These are phyloP conservation scores for Raffaelea albimanens DNA, from an alignment of 2,329 filamentous ascomycete species.

Conservation along the genomic window DNA sequence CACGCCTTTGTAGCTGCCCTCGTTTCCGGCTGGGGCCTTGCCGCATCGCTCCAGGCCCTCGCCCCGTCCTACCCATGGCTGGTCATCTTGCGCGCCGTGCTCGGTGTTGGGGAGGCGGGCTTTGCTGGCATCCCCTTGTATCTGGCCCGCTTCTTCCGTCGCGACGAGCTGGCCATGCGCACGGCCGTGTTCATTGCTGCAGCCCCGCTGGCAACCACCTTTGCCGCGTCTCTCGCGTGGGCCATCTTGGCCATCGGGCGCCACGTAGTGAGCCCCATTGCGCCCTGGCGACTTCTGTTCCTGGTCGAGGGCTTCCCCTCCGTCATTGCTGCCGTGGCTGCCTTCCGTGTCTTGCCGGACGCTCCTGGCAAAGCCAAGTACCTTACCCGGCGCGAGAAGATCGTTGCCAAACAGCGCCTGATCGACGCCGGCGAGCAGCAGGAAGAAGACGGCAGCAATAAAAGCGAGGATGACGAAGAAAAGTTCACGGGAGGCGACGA, in stretches of 20 bases:
- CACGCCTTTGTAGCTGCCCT: conserved; percentile 50
- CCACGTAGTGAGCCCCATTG: conserved; percentile 43
- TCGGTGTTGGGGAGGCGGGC: conserved; percentile 57
- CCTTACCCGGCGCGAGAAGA: conserved; percentile 53
- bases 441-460: conserved; percentile 28
- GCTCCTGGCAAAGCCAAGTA: conserved; percentile 57
- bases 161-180: conserved; percentile 69
- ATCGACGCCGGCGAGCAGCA: conserved; percentile 16
- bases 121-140: conserved; percentile 57
- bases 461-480: conserved; percentile 19
- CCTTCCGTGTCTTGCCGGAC: conserved; percentile 71
- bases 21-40: conserved; percentile 70
- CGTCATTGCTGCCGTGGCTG: conserved; percentile 61
- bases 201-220: conserved; percentile 69
- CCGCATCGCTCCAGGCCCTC: conserved; percentile 64
- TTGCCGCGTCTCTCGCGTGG: conserved; percentile 73
- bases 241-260: conserved; percentile 59
- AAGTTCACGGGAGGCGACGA: conserved; percentile 4
- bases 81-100: conserved; percentile 42
- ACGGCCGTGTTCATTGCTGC: conserved; percentile 85
- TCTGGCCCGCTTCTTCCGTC: conserved; percentile 54
- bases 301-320: conserved; percentile 79
- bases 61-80: conserved; percentile 54
- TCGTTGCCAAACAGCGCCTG: conserved; percentile 62
- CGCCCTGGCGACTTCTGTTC: conserved; percentile 79